Evolutionary conservation across 148 eudicot species (phyloP).

Genomic region (Rhododendron kiyosumense): DNA sequence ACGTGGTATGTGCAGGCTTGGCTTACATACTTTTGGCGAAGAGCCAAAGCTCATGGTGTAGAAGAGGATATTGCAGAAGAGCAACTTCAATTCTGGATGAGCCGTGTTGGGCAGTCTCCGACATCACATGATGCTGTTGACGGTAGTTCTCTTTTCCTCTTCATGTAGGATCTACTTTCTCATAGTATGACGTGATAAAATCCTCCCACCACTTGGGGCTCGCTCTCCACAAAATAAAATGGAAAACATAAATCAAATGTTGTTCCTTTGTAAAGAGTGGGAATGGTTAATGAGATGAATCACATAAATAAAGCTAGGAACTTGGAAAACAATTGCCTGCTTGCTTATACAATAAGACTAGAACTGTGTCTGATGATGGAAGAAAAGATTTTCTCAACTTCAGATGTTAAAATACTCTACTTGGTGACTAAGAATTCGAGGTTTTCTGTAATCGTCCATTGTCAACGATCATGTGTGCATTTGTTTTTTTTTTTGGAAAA

Average conservation of each 20-base stretch:
- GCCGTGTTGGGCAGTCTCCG: constrained; percentile 21
- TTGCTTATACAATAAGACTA: neutral
- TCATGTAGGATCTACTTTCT: neutral
- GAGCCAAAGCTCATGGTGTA: constrained; percentile 23
- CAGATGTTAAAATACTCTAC: neutral
- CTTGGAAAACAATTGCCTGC: neutral
- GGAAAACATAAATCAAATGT: neutral
- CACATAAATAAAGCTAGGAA: neutral
- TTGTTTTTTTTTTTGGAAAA: neutral
- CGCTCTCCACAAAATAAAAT: neutral
- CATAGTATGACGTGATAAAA: neutral
- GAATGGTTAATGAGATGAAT: neutral
- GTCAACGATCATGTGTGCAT: neutral
- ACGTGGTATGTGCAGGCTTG: constrained; percentile 12
- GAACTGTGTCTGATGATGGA: neutral
- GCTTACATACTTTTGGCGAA: constrained; percentile 24
- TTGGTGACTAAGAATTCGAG: neutral
- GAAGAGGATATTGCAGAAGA: constrained; percentile 30
- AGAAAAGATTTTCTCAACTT: neutral
- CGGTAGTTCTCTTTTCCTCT: constrained; percentile 12
- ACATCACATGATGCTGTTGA: constrained; percentile 27
- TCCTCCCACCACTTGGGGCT: neutral
- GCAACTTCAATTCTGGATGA: constrained; percentile 24
- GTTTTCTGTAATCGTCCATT: neutral
- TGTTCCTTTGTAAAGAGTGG: neutral